Evolutionary conservation across 345 rosid species (phyloP).

Genomic region (Pistacia vera): DNA sequence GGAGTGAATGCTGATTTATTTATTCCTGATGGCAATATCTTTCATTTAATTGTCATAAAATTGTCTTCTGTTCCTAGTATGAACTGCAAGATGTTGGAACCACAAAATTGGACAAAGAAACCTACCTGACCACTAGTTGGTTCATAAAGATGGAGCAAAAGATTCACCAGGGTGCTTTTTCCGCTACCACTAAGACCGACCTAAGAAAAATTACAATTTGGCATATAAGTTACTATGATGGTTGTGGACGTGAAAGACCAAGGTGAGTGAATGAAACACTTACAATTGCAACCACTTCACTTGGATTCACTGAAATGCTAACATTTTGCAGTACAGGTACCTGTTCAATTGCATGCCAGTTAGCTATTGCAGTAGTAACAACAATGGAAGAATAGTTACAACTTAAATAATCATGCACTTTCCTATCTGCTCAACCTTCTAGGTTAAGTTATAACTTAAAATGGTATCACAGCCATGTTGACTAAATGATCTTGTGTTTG

Average conservation of each 20-base stretch:
- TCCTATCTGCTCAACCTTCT: background rate
- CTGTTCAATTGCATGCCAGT: slow-evolving; percentile 36
- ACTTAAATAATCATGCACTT: background rate
- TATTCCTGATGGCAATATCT: background rate
- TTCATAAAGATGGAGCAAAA: slow-evolving; percentile 82
- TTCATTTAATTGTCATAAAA: background rate
- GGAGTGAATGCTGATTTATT: background rate
- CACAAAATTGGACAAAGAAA: background rate
- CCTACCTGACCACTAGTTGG: slow-evolving; percentile 90
- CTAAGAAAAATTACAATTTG: slow-evolving; percentile 40
- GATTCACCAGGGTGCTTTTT: slow-evolving; percentile 90
- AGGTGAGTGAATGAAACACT: slow-evolving; percentile 23
- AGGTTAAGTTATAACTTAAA: no score
- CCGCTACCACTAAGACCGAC: slow-evolving; percentile 99
- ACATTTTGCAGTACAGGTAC: slow-evolving; percentile 69
- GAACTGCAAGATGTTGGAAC: background rate
- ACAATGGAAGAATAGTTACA: background rate
- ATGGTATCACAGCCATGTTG: no score
- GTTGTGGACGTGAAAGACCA: slow-evolving; percentile 12
- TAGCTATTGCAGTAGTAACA: background rate
- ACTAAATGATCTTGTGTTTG: no score
- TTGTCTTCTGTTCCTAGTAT: background rate
- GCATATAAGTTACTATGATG: slow-evolving; percentile 17
- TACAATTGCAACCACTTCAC: slow-evolving; percentile 93
- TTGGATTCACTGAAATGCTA: slow-evolving; percentile 63